Base-by-base conservation (phyloP, 2,329 filamentous ascomycete genomes). In the Cytospora schulzeri region DNA sequence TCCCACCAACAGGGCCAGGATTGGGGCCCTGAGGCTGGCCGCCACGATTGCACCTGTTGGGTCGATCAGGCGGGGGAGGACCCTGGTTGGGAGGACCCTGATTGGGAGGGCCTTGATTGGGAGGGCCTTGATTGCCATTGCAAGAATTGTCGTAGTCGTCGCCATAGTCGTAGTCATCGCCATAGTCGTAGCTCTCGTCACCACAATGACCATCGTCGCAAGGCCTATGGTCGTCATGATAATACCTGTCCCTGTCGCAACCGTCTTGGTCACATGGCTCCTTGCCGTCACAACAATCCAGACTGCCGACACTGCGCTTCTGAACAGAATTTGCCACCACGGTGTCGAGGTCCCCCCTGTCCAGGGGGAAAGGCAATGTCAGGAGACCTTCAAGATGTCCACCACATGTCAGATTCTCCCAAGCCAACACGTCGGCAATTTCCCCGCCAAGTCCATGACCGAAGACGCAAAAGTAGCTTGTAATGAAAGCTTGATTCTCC, bases 401-500 rank as follows among this genome's bases (percentile, higher is more conserved):
- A 17, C 62, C 65, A 52, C 55, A 57, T 7, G 45, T 19, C 14
- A 53, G 12, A 8, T 12, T 2, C 7, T 26, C 26, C 15, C 22
- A 35, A 17, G 57, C 31, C 51, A 65, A 24, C 41, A 29, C 19
- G 14, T 53, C 22, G 26, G 65, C 58, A 48, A 45, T 26, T 24
- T 17, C 4, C 11, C 58, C 65, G 60, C 65, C 65, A 33, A 52
- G 38, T 24, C 58, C 65, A 52, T 65, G 65, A 28, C 65, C 65
- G 15, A 57, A 61, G 29, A 67, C 52, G 26, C 58, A 65, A 24
- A 31, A 14, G 22, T 52, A 48, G 50, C 15, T 6, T n/a, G 35
- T 17, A 11, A 33, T 14, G 19, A 15, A 31, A 60, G 29, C 45
- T 29, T n/a, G 12, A 14, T 29, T n/a, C 22, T 8, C n/a, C 50